Conservation (phyloP, 2,329 filamentous ascomycete genomes). For the Diplodia scrobiculata region DNA sequence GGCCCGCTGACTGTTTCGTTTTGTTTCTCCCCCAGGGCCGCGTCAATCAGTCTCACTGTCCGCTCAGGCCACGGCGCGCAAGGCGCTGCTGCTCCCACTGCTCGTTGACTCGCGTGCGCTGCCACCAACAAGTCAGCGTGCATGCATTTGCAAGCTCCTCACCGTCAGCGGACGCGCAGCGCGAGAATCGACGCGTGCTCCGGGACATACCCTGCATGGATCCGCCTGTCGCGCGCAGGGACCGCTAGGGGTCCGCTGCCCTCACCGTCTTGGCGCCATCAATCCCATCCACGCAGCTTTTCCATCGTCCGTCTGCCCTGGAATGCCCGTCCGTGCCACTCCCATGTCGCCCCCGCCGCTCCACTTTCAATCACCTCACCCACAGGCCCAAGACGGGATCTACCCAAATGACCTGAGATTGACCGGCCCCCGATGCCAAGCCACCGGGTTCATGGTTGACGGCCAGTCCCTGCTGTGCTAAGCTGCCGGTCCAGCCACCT, state of each 20-base stretch:
- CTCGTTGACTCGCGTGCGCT: conserved; percentile 5
- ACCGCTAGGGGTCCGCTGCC: conserved; percentile 16
- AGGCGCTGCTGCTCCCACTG: conserved; percentile 1
- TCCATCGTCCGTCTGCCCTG: conserved; percentile 9
- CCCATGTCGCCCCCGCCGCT: conserved; percentile 26
- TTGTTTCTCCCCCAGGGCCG: conserved; percentile 13
- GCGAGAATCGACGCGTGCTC: conserved; percentile 12
- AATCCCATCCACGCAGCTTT: conserved; percentile 21
- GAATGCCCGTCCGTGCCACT: conserved; percentile 25
- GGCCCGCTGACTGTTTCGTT: conserved; percentile 18
- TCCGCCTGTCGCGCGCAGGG: conserved; percentile 18
- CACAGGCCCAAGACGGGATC: conserved; percentile 23
- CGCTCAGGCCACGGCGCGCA: background rate
- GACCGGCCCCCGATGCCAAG: conserved; percentile 28
- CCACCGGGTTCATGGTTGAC: conserved; percentile 10
- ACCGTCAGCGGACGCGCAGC: conserved; percentile 23
- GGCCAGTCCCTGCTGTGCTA: conserved; percentile 9
- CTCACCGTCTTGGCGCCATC: conserved; percentile 18
- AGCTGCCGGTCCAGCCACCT: conserved; percentile 17
- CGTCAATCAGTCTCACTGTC: conserved; percentile 23
- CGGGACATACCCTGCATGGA: conserved; percentile 29
- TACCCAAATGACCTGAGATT: conserved; percentile 29
- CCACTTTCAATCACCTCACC: conserved; percentile 30
- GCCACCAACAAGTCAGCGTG: conserved; percentile 24
- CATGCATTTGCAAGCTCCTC: conserved; percentile 22